A percentile compares a stretch with the other conserved stretches of the same genome.
phyloP scores from a whole-genome alignment of 2,329 filamentous ascomycete genomes.

The Calonectria hongkongensis region DNA sequence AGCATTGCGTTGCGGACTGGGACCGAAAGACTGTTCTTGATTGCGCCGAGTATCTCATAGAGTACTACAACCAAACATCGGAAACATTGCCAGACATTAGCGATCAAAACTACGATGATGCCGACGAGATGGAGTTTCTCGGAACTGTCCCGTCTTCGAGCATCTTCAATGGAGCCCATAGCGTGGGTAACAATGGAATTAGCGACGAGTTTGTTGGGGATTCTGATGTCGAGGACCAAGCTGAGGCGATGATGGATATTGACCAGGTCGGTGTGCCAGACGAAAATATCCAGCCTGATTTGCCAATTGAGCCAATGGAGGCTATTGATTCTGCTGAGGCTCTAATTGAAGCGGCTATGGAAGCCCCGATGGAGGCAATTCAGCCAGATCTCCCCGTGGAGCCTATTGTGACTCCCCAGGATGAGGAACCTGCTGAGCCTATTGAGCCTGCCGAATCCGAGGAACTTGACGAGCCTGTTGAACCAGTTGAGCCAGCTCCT shows the following conservation, averaged over 20 bases:
- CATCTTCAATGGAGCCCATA: slow-evolving; percentile 29
- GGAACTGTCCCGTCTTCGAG: slow-evolving; percentile 46
- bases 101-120: slow-evolving; percentile 56
- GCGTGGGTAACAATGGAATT: slow-evolving; percentile 33
- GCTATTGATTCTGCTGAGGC: slow-evolving; percentile 42
- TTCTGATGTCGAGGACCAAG: slow-evolving; percentile 55
- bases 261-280: slow-evolving; percentile 44
- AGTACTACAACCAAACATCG: slow-evolving; percentile 58
- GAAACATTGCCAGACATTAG: slow-evolving; percentile 59
- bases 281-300: slow-evolving; percentile 52
- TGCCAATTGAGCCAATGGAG: slow-evolving; percentile 58
- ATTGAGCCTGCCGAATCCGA: slow-evolving; percentile 44
- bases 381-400: slow-evolving; percentile 48
- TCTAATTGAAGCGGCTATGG: slow-evolving; percentile 28
- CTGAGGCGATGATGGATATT: slow-evolving; percentile 34
- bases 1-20: slow-evolving; percentile 58
- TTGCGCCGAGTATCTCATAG: slow-evolving; percentile 60
- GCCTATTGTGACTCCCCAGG: slow-evolving; percentile 10
- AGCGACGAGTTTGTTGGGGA: slow-evolving; percentile 57
- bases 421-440: slow-evolving; percentile 39
- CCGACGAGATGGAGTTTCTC: slow-evolving; percentile 59
- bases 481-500: slow-evolving; percentile 50
- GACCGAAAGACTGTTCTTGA: slow-evolving; percentile 59
- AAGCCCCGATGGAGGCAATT: slow-evolving; percentile 43
- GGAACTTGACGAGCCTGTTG: slow-evolving; percentile 29